Conservation (phyloP, 352 stramenopile species). For the Phytophthora litchii region DNA sequence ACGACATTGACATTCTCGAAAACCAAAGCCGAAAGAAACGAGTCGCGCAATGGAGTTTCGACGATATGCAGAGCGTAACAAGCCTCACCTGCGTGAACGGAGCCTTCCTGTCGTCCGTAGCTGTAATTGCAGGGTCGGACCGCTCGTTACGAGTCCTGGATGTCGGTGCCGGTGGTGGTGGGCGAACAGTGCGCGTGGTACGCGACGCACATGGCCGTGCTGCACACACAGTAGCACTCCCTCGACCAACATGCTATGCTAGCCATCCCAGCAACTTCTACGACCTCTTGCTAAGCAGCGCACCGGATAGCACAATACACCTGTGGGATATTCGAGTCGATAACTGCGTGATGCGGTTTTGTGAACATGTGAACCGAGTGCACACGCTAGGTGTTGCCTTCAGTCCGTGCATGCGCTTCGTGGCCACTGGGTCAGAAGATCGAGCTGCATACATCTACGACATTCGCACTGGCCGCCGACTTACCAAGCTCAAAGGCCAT, state of each 20-base stretch:
- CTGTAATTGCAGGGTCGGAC: slow-evolving; percentile 79
- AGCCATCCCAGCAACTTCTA: slow-evolving; percentile 82
- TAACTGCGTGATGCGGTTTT: slow-evolving; percentile 87
- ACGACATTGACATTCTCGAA: slow-evolving; percentile 44
- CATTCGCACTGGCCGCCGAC: slow-evolving; percentile 67
- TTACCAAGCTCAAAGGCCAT: slow-evolving; percentile 70
- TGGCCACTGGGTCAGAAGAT: slow-evolving; percentile 89
- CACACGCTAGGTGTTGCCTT: slow-evolving; percentile 77
- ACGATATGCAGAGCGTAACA: slow-evolving; percentile 74
- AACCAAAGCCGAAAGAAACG: slow-evolving; percentile 75
- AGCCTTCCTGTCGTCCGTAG: slow-evolving; percentile 78
- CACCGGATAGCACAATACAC: slow-evolving; percentile 69
- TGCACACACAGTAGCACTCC: slow-evolving; percentile 70
- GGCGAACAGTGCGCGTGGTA: slow-evolving; percentile 60
- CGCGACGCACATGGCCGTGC: slow-evolving; percentile 65
- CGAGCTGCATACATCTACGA: slow-evolving; percentile 86
- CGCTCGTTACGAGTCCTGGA: slow-evolving; percentile 80
- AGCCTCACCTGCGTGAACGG: slow-evolving; percentile 78
- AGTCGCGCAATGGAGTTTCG: slow-evolving; percentile 63
- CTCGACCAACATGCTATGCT: slow-evolving; percentile 65
- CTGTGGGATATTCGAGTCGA: slow-evolving; percentile 89
- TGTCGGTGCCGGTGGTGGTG: slow-evolving; percentile 48
- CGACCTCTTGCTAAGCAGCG: slow-evolving; percentile 82
- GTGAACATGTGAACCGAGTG: slow-evolving; percentile 85
- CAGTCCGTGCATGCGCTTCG: slow-evolving; percentile 91